These are phyloP conservation scores for Dothidotthia symphoricarpi DNA, from an alignment of 2,329 filamentous ascomycete genomes.

Conservation along the genomic window DNA sequence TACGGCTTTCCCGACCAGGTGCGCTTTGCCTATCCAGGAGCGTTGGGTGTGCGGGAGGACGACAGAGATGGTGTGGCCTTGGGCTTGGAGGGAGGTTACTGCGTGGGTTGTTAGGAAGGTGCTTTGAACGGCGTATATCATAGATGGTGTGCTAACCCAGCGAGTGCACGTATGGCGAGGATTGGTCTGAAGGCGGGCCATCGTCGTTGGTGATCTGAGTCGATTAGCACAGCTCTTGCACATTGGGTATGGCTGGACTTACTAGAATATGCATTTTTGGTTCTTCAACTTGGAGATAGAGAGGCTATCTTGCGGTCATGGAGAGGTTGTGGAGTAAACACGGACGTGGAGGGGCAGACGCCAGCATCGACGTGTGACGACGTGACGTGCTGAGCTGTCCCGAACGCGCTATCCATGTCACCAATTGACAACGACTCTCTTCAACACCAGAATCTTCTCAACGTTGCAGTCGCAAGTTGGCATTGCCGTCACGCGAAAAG, in stretches of 20 bases:
- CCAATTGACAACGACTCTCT: background rate
- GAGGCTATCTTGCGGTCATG: background rate
- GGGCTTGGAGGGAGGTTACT: constrained; percentile 51
- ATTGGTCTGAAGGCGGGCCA: constrained; percentile 51
- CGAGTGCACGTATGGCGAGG: constrained; percentile 52
- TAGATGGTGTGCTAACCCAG: constrained; percentile 31
- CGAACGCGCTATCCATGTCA: constrained; percentile 22
- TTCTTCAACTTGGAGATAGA: background rate
- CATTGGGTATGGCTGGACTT: constrained; percentile 5
- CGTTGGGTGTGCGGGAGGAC: constrained; percentile 87
- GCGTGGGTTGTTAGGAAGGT: too few species aligned
- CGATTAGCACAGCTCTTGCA: constrained; percentile 3
- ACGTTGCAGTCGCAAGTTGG: too few species aligned
- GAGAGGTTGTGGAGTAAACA: background rate
- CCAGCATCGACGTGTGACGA: constrained; percentile 9
- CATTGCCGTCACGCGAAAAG: background rate
- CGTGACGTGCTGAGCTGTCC: constrained; percentile 23
- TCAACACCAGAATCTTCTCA: too few species aligned
- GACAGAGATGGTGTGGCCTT: constrained; percentile 86
- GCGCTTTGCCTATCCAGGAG: constrained; percentile 98
- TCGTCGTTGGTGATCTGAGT: constrained; percentile 52
- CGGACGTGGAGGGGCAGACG: constrained; percentile 15
- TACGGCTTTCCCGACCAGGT: constrained; percentile 86
- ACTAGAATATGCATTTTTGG: constrained; percentile 42
- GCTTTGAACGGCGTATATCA: constrained; percentile 22